Evolutionary conservation across 2,329 filamentous ascomycete genomes (phyloP).

Genomic region (Zymoseptoria ardabiliae): DNA sequence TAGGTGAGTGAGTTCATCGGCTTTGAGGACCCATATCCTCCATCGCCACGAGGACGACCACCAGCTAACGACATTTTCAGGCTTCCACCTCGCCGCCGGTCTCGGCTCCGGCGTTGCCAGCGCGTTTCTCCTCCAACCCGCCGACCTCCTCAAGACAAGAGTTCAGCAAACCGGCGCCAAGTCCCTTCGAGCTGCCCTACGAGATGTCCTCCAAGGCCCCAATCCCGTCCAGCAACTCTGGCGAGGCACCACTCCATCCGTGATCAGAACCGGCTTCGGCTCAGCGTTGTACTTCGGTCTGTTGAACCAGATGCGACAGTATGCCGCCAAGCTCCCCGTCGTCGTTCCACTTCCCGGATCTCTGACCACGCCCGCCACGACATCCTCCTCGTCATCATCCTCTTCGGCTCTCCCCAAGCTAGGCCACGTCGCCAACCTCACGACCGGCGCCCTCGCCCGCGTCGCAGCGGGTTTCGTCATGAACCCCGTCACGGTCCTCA

Average conservation of each 20-base stretch:
- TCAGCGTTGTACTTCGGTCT: conserved; percentile 90
- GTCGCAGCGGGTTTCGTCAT: conserved; percentile 82
- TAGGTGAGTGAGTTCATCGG: conserved; percentile 38
- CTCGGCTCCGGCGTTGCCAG: conserved; percentile 80
- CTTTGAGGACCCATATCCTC: neutral
- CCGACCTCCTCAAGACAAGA: conserved; percentile 92
- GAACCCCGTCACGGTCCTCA: conserved; percentile 94
- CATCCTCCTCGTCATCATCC: conserved; percentile 4
- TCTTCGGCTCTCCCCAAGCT: conserved; percentile 76
- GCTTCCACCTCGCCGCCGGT: conserved; percentile 83
- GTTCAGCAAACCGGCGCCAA: conserved; percentile 73
- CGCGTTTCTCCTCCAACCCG: conserved; percentile 84
- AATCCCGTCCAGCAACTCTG: conserved; percentile 69
- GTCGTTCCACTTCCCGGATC: conserved; percentile 7
- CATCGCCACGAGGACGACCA: neutral
- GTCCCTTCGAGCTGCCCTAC: conserved; percentile 60
- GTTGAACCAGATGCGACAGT: conserved; percentile 56
- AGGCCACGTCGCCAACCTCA: conserved; percentile 74
- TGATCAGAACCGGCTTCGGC: conserved; percentile 86
- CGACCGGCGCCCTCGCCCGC: conserved; percentile 75
- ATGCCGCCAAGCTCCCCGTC: conserved; percentile 27
- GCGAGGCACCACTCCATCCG: conserved; percentile 86
- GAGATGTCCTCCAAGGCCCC: conserved; percentile 59
- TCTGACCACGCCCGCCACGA: conserved; percentile 2
- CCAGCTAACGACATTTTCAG: conserved; percentile 33